phyloP scores from a whole-genome alignment of 1,139 yeast genomes.

The Diutina pseudorugosa region DNA sequence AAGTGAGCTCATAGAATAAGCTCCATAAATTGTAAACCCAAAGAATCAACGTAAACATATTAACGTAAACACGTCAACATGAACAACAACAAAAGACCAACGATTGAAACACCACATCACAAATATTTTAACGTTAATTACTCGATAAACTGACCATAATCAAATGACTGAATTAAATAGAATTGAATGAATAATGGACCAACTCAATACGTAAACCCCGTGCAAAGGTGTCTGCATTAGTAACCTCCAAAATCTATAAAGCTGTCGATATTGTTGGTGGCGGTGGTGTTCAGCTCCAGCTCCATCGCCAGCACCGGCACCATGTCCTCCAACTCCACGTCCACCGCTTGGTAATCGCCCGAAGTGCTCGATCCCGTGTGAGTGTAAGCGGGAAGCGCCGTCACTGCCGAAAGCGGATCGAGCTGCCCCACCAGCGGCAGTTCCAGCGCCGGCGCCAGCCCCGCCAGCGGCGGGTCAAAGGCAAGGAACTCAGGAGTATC shows the following conservation, averaged over 20 bases:
- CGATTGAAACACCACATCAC: too few species aligned
- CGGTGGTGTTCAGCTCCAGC: background rate
- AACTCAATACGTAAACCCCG: too few species aligned
- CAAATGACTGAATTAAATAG: too few species aligned
- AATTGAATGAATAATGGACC: too few species aligned
- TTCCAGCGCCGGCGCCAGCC: background rate
- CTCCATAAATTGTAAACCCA: too few species aligned
- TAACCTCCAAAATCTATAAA: slow-evolving; percentile 2
- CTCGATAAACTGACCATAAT: too few species aligned
- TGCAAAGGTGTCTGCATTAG: background rate
- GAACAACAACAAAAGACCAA: too few species aligned
- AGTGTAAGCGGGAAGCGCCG: background rate
- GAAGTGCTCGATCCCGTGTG: background rate
- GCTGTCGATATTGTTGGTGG: background rate
- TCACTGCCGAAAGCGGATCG: background rate
- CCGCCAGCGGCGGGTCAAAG: background rate
- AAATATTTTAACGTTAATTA: too few species aligned
- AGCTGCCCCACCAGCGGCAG: slow-evolving; percentile 1
- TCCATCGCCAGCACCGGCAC: background rate
- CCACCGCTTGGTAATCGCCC: background rate
- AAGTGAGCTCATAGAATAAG: too few species aligned
- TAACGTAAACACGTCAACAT: too few species aligned
- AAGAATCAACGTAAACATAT: too few species aligned
- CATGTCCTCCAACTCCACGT: background rate
- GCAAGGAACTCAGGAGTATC: background rate